phyloP scores from a whole-genome alignment of 257 asterid genomes.

The Thymus mandschuricus region DNA sequence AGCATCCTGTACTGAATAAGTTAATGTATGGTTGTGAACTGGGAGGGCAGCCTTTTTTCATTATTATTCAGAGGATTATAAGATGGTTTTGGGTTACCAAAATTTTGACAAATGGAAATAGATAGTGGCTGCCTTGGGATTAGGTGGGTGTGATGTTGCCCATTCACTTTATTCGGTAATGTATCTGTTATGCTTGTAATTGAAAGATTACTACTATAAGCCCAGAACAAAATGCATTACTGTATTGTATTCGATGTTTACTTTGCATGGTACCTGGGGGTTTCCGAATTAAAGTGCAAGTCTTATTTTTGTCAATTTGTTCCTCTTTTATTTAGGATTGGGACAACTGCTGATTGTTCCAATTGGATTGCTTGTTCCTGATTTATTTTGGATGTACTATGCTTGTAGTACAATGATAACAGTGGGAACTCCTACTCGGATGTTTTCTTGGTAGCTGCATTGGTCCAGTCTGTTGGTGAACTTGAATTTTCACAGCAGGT shows the following conservation, averaged over 20 bases:
- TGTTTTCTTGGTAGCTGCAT: slow-evolving; percentile 93
- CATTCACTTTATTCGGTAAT: slow-evolving; percentile 1
- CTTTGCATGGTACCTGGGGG: slow-evolving; percentile 4
- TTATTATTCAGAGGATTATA: slow-evolving; percentile 2
- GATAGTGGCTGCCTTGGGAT: neutral
- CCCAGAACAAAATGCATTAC: slow-evolving; percentile 2
- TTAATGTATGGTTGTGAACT: slow-evolving; percentile 10
- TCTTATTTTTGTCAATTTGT: neutral
- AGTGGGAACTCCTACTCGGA: slow-evolving; percentile 92
- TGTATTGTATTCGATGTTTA: slow-evolving; percentile 11
- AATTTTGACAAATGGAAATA: slow-evolving; percentile 16
- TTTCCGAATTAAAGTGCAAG: slow-evolving; percentile 3
- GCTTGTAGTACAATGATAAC: slow-evolving; percentile 86
- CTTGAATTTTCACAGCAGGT: slow-evolving; percentile 98
- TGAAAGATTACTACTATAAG: slow-evolving; percentile 8
- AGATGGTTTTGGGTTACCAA: slow-evolving; percentile 7
- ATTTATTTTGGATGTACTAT: slow-evolving; percentile 6
- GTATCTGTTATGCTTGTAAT: slow-evolving; percentile 13
- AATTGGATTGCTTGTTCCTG: slow-evolving; percentile 11
- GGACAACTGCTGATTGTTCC: slow-evolving; percentile 5
- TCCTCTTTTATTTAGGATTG: slow-evolving; percentile 14
- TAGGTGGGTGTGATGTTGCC: slow-evolving; percentile 2
- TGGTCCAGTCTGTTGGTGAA: slow-evolving; percentile 93
- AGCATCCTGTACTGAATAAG: slow-evolving; percentile 8
- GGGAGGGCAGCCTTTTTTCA: neutral